Evolutionary conservation across 108 stramenopile genomes (phyloP).

Genomic region (Discostella pseudostelligera): DNA sequence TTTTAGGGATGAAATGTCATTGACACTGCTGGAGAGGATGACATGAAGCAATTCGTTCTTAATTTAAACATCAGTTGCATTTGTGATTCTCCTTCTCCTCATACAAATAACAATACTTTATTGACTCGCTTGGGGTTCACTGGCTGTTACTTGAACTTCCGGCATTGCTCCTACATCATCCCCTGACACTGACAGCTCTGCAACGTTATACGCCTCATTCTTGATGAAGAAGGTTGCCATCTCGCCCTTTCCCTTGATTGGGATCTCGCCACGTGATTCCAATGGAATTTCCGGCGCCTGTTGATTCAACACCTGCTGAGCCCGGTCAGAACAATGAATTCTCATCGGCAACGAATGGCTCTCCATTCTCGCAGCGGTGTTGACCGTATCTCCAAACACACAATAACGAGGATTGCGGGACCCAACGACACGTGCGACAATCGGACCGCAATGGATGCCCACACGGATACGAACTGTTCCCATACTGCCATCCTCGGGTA

Average conservation of each 20-base stretch:
- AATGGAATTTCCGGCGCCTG: constrained; percentile 51
- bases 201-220: background rate
- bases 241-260: constrained; percentile 74
- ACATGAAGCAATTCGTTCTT: too few relatives aligned
- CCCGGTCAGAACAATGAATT: constrained; percentile 57
- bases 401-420: constrained; percentile 64
- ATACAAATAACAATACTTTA: background rate
- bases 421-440: constrained; percentile 74
- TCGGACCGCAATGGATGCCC: constrained; percentile 71
- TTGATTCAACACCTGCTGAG: constrained; percentile 46
- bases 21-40: too few relatives aligned
- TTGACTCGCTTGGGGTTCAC: background rate
- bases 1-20: too few relatives aligned
- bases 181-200: background rate
- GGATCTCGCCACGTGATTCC: constrained; percentile 51
- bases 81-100: too few relatives aligned
- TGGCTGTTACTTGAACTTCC: too few relatives aligned
- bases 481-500: constrained; percentile 48
- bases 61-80: too few relatives aligned
- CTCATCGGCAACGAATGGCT: constrained; percentile 43
- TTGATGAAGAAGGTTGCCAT: constrained; percentile 53
- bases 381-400: constrained; percentile 83
- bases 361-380: constrained; percentile 65
- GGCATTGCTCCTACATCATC: background rate
- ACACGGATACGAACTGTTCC: constrained; percentile 71